These are phyloP conservation scores for Vachellia pachyceras DNA, from an alignment of 306 rosid genomes.

Conservation along the genomic window DNA sequence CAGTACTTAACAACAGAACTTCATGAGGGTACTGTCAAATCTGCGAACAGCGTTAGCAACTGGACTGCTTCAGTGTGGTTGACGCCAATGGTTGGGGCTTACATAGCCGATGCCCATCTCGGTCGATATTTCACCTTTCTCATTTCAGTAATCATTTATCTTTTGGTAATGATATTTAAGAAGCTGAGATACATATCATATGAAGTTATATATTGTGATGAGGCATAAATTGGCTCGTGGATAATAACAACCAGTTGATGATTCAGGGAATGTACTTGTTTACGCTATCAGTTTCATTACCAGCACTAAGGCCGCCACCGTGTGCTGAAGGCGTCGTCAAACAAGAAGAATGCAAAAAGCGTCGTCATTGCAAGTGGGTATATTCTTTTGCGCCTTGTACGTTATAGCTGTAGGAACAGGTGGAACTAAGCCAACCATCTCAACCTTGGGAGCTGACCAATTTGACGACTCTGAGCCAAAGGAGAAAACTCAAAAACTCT, in stretches of 20 bases:
- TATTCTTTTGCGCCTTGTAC: constrained; percentile 74
- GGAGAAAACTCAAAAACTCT: constrained; percentile 64
- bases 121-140: constrained; percentile 78
- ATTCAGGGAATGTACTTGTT: constrained; percentile 67
- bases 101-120: constrained; percentile 62
- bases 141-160: constrained; percentile 56
- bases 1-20: constrained; percentile 62
- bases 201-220: no score
- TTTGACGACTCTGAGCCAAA: constrained; percentile 55
- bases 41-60: constrained; percentile 71
- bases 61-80: constrained; percentile 75
- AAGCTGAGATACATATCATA: no score
- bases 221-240: not conserved
- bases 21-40: constrained; percentile 66
- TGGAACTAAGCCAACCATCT: not conserved
- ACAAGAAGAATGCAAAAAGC: constrained; percentile 49
- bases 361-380: constrained; percentile 58
- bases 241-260: not conserved
- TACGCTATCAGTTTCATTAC: constrained; percentile 70
- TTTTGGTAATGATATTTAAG: not conserved
- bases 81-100: constrained; percentile 67
- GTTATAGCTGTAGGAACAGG: constrained; percentile 29
- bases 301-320: constrained; percentile 36
- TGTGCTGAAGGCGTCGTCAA: constrained; percentile 37
- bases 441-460: not conserved